Conservation (phyloP, 495 filamentous ascomycete species). For the Penicillium coffeae region DNA sequence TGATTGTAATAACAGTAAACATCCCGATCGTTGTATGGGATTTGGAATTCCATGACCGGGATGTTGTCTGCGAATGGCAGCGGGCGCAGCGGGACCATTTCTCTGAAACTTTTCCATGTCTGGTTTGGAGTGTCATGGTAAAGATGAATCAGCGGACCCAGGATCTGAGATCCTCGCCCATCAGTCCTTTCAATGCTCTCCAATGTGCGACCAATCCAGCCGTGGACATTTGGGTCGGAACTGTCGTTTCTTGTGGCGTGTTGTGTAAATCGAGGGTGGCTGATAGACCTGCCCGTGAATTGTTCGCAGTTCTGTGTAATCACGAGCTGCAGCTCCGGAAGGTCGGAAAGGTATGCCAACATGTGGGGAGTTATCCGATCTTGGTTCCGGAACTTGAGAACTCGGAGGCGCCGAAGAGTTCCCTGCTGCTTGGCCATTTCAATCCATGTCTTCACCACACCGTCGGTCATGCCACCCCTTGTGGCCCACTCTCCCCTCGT, state of each 20-base stretch:
- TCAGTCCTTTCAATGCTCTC: not conserved
- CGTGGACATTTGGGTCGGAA: not conserved
- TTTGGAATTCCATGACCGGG: not conserved
- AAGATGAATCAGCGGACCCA: not conserved
- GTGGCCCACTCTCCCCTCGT: not conserved
- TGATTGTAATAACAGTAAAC: not conserved
- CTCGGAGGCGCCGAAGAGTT: conserved; percentile 32
- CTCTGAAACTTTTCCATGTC: not conserved
- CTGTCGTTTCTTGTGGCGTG: not conserved
- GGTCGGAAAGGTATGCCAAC: conserved; percentile 20
- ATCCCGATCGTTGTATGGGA: not conserved
- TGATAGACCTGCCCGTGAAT: not conserved
- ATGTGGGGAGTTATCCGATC: conserved; percentile 15
- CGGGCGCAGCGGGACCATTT: not conserved
- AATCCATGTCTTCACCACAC: conserved; percentile 37
- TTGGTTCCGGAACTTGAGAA: conserved; percentile 32
- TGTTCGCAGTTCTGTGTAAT: conserved; percentile 21
- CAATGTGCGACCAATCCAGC: not conserved
- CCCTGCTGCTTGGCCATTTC: conserved; percentile 24
- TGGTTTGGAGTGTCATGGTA: not conserved
- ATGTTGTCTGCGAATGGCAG: not conserved
- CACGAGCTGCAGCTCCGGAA: conserved; percentile 31
- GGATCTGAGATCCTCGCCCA: not conserved
- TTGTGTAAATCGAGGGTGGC: not conserved
- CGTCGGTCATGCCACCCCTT: conserved; percentile 24